Base-by-base conservation (phyloP, 2,329 filamentous ascomycete genomes). In the Salinomyces thailandicus region DNA sequence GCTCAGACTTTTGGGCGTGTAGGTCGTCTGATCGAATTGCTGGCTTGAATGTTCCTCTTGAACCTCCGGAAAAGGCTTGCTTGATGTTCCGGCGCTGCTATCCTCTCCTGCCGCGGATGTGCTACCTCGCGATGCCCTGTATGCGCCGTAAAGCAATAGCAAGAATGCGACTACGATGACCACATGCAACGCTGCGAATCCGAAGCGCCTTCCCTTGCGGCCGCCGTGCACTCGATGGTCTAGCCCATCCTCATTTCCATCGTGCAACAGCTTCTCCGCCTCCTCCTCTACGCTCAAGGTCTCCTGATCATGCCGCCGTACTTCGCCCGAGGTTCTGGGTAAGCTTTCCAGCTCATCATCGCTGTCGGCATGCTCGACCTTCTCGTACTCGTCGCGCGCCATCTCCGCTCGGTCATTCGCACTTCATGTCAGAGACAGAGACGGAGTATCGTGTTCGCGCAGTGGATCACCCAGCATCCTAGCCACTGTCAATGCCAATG, bases 71-170 rank as follows among this genome's bases (percentile, higher is more conserved):
- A 13, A 18, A 17, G 17, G 13, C 5, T n/a, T 15, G 9, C 27
- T 34, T 11, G 34, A 33, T 14, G 18, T n/a, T n/a, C n/a, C n/a
- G n/a, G n/a, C n/a, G 30, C 5, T 19, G 13, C 18, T 22, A 13
- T 28, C 27, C 15, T 16, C 27, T 14, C 6, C 7, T 7, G 8
- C 27, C 11, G 14, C 9, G 6, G 15, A 33, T 11, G 15, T 9
- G 15, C 19, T 15, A 9, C 15, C 7, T 31, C 36, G 20, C 8
- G 73, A 75, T n/a, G 70, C 68, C 44, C 66, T 67, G 49, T 74
- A 77, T 33, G 73, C 71, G 15, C 69, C 69, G 35, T 71, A 67
- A 2, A 75, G 56, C 14, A 79, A 60, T 28, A 69, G 62, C 17
- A 72, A 53, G 50, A 79, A 77, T 9, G 75, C 61, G 17, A 69